A percentile compares a stretch with the other conserved stretches of the same genome.
Evolutionary conservation across 345 rosid species (phyloP).

Genomic region (Jatropha curcas): DNA sequence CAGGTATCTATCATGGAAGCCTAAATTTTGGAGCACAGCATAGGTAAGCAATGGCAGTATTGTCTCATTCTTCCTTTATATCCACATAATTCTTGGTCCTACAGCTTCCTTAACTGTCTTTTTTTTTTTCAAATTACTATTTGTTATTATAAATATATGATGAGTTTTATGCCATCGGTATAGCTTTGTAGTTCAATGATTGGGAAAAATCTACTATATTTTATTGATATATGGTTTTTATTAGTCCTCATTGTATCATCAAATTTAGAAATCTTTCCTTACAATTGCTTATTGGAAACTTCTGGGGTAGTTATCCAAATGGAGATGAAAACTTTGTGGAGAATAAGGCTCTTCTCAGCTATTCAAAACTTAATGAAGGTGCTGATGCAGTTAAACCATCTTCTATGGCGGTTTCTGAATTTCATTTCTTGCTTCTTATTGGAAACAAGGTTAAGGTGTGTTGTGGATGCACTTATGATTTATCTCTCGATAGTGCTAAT

Average conservation of each 20-base stretch:
- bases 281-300: constrained; percentile 23
- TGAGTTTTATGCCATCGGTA: background rate
- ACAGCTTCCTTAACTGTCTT: background rate
- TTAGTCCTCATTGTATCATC: constrained; percentile 12
- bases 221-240: background rate
- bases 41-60: constrained; percentile 50
- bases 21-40: constrained; percentile 93
- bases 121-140: too few species aligned
- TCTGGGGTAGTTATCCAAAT: constrained; percentile 61
- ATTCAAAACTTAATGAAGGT: constrained; percentile 74
- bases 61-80: constrained; percentile 24
- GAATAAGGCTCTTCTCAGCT: constrained; percentile 90
- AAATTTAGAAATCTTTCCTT: constrained; percentile 6
- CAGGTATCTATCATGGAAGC: constrained; percentile 95
- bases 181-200: too few species aligned
- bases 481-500: background rate
- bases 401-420: constrained; percentile 95
- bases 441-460: constrained; percentile 97
- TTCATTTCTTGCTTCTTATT: constrained; percentile 89
- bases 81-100: constrained; percentile 20
- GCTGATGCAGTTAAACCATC: constrained; percentile 71
- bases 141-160: too few species aligned
- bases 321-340: constrained; percentile 98
- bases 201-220: background rate
- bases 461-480: constrained; percentile 19